Evolutionary conservation across 2,329 filamentous ascomycete genomes (phyloP).

Genomic region (Scortechinia acanthostroma): DNA sequence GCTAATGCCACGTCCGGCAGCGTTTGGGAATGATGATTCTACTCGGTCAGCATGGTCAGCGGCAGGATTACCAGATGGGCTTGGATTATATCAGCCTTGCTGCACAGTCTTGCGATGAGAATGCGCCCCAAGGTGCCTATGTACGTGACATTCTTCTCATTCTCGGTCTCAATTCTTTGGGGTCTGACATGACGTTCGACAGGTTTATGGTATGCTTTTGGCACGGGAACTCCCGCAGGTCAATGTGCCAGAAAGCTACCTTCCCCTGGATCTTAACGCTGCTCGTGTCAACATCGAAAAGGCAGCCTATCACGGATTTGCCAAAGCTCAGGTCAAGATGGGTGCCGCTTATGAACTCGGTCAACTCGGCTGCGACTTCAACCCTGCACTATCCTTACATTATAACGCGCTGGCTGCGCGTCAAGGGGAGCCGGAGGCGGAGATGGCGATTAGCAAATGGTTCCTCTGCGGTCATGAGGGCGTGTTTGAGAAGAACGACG

Average conservation of each 20-base stretch:
- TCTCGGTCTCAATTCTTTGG: neutral
- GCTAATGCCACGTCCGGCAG: slow-evolving; percentile 45
- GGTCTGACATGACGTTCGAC: neutral
- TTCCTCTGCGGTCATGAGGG: slow-evolving; percentile 92
- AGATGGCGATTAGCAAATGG: slow-evolving; percentile 96
- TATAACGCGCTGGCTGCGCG: slow-evolving; percentile 90
- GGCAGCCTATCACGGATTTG: slow-evolving; percentile 88
- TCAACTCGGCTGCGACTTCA: slow-evolving; percentile 88
- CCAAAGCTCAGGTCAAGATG: slow-evolving; percentile 96
- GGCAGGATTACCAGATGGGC: slow-evolving; percentile 71
- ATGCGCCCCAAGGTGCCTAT: slow-evolving; percentile 92
- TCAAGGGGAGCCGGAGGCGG: slow-evolving; percentile 87
- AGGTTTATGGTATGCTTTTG: slow-evolving; percentile 77
- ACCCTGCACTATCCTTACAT: slow-evolving; percentile 83
- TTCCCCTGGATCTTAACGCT: slow-evolving; percentile 65
- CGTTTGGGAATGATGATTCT: slow-evolving; percentile 96
- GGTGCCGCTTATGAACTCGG: slow-evolving; percentile 91
- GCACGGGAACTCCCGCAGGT: slow-evolving; percentile 88
- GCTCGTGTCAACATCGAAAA: slow-evolving; percentile 90
- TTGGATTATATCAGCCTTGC: slow-evolving; percentile 77
- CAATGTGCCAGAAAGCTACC: slow-evolving; percentile 60
- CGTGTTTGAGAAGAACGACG: slow-evolving; percentile 90
- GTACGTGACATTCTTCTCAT: slow-evolving; percentile 27
- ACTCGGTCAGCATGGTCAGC: slow-evolving; percentile 84
- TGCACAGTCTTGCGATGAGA: slow-evolving; percentile 84